Base-by-base conservation (phyloP, 192 early-diverging fungal genomes). In the Coemansia sp. region DNA sequence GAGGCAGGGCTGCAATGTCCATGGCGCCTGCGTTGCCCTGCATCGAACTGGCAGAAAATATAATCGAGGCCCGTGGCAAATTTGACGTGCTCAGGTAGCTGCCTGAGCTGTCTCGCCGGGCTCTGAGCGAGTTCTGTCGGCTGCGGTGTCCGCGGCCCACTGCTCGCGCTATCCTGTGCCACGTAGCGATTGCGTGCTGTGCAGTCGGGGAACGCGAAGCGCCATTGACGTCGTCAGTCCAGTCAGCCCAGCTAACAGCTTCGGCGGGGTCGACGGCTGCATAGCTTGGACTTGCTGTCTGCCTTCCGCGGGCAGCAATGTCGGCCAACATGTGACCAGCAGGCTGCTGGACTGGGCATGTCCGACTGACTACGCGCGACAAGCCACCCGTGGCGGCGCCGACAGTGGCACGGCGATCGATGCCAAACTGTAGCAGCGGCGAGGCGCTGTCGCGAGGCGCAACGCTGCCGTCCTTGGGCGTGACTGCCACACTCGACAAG, bases 141-240 rank as follows among this genome's bases (percentile, higher is more conserved):
- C 58, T 38, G 20, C 59, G 57, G 54, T 60, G 61, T 10, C 36
- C 62, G 19, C 60, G 61, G 31, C 42, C 43, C 65, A 73, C 64
- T 51, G 38, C 57, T 10, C 58, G 62, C 19, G 69, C 32, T 20
- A 80, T 68, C 27, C 22, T 64, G n/a, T 65, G 60, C 77, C 77
- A 80, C 68, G 67, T 80, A 0, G 24, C 32, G 9, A 65, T 19
- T 0, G 65, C 77, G 4, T 39, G 77, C 15, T 64, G 43, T 45
- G 60, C 64, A 6, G 68, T 17, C 17, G 29, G 41, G 0, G 72
- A 37, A 29, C 39, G 62, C 20, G 54, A 46, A 2, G 14, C 49
- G 22, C 25, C 11, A 6, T n/a, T n/a, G 31, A 74, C 47, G 15
- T 45, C 49, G 49, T 71, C 73, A 20, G 47, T 68, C 77, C 77